Evolutionary conservation across 257 asterid genomes (phyloP).

Genomic region (Sherardia arvensis): DNA sequence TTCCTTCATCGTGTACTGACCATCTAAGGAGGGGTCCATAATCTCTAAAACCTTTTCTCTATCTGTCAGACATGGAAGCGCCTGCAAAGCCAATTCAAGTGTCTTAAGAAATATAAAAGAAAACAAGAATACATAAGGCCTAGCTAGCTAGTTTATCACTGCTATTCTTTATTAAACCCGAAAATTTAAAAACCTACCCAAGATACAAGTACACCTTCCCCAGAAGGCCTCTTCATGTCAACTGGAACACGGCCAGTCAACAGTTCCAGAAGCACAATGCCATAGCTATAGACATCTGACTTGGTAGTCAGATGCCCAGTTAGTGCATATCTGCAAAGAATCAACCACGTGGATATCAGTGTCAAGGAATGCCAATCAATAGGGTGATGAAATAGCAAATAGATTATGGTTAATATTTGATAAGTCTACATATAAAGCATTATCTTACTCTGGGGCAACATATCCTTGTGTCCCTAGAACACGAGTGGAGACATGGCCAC

Average conservation of each 20-base stretch:
- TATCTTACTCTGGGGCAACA: conserved; percentile 85
- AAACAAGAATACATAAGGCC: not conserved
- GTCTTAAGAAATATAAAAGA: not conserved
- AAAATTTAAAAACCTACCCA: conserved; percentile 48
- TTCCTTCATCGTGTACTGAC: conserved; percentile 79
- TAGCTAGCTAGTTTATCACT: not conserved
- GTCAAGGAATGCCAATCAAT: not conserved
- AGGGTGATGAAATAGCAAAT: not conserved
- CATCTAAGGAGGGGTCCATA: conserved; percentile 80
- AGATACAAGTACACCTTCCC: conserved; percentile 83
- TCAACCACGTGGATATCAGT: not conserved
- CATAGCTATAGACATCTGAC: conserved; percentile 91
- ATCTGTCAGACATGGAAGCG: conserved; percentile 68
- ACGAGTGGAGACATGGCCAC: conserved; percentile 86
- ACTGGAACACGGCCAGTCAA: conserved; percentile 91
- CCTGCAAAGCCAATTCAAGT: conserved; percentile 29
- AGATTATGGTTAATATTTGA: too few relatives aligned
- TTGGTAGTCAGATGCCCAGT: conserved; percentile 90
- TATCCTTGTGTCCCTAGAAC: conserved; percentile 97
- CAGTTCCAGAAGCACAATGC: conserved; percentile 83
- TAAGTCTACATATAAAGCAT: not conserved
- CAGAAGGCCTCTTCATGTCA: conserved; percentile 79
- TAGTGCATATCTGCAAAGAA: conserved; percentile 55
- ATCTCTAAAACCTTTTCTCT: conserved; percentile 71
- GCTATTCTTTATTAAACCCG: not conserved